A percentile compares a stretch with the other conserved stretches of the same genome.
phyloP scores from a whole-genome alignment of 2,329 filamentous ascomycete genomes.

The Pseudogymnoascus sp. region DNA sequence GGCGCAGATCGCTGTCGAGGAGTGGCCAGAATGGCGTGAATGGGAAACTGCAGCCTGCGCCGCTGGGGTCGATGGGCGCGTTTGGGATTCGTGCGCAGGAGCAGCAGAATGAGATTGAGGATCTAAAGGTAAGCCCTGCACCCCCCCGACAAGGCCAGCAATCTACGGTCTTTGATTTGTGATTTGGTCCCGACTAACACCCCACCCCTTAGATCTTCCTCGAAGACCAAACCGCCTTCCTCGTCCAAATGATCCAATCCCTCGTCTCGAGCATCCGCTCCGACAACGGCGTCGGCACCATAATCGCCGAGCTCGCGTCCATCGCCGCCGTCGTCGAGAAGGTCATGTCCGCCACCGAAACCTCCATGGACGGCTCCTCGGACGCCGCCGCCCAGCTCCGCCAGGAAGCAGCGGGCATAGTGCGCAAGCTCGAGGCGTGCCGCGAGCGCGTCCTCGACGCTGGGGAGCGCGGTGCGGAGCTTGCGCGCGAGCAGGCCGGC shows the following conservation, averaged over 20 bases:
- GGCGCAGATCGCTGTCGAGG: slow-evolving; percentile 18
- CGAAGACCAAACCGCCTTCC: slow-evolving; percentile 70
- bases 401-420: slow-evolving; percentile 40
- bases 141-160: neutral
- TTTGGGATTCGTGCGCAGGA: slow-evolving; percentile 32
- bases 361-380: slow-evolving; percentile 35
- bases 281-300: slow-evolving; percentile 52
- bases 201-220: slow-evolving; percentile 53
- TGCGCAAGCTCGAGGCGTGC: slow-evolving; percentile 52
- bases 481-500: slow-evolving; percentile 45
- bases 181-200: slow-evolving; percentile 11
- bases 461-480: slow-evolving; percentile 50
- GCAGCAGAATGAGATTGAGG: slow-evolving; percentile 43
- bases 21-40: slow-evolving; percentile 19
- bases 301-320: slow-evolving; percentile 60
- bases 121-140: slow-evolving; percentile 47
- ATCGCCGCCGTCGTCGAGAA: slow-evolving; percentile 64
- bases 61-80: slow-evolving; percentile 25
- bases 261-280: slow-evolving; percentile 65
- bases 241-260: slow-evolving; percentile 75
- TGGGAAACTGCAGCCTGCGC: slow-evolving; percentile 20
- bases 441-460: slow-evolving; percentile 57
- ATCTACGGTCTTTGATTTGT: no score
- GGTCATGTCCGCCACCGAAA: slow-evolving; percentile 58
- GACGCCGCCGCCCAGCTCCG: slow-evolving; percentile 44